A percentile compares a stretch with the other conserved stretches of the same genome.
phyloP scores from a whole-genome alignment of 495 filamentous ascomycete genomes.

The Penicillium macrosclerotiorum region DNA sequence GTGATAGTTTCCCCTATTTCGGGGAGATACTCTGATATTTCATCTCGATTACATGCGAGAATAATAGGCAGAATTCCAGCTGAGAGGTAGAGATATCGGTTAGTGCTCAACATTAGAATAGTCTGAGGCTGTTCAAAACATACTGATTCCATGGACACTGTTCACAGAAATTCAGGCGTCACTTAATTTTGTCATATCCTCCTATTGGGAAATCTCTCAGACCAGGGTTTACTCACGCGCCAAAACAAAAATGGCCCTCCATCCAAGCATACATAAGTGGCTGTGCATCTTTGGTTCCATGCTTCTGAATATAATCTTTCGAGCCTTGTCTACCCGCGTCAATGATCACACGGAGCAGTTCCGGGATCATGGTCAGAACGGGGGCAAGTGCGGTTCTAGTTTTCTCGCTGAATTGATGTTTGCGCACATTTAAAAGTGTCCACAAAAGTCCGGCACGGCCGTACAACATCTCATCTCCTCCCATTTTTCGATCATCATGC shows the following conservation, averaged over 20 bases:
- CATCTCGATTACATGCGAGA: slow-evolving; percentile 31
- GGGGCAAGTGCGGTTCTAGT: slow-evolving; percentile 16
- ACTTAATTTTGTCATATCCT: neutral
- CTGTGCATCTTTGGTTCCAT: slow-evolving; percentile 33
- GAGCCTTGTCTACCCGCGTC: slow-evolving; percentile 34
- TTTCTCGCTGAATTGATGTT: slow-evolving; percentile 17
- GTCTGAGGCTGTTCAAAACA: slow-evolving; percentile 6
- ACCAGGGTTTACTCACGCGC: slow-evolving; percentile 31
- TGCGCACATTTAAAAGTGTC: slow-evolving; percentile 36
- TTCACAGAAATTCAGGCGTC: neutral
- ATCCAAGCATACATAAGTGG: slow-evolving; percentile 51
- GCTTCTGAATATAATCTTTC: slow-evolving; percentile 23
- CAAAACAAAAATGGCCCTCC: slow-evolving; percentile 38
- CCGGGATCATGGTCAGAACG: slow-evolving; percentile 26
- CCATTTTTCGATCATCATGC: slow-evolving; percentile 31
- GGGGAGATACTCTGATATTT: slow-evolving; percentile 30
- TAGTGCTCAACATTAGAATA: neutral
- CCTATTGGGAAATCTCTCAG: neutral
- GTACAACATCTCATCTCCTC: slow-evolving; percentile 43
- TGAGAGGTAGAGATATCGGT: slow-evolving; percentile 2
- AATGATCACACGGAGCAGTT: slow-evolving; percentile 35
- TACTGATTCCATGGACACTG: slow-evolving; percentile 35
- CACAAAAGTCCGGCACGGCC: slow-evolving; percentile 46
- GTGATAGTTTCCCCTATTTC: slow-evolving; percentile 40
- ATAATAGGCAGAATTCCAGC: slow-evolving; percentile 45